Evolutionary conservation across 148 eudicot genomes (phyloP).

Genomic region (Beta vulgaris): DNA sequence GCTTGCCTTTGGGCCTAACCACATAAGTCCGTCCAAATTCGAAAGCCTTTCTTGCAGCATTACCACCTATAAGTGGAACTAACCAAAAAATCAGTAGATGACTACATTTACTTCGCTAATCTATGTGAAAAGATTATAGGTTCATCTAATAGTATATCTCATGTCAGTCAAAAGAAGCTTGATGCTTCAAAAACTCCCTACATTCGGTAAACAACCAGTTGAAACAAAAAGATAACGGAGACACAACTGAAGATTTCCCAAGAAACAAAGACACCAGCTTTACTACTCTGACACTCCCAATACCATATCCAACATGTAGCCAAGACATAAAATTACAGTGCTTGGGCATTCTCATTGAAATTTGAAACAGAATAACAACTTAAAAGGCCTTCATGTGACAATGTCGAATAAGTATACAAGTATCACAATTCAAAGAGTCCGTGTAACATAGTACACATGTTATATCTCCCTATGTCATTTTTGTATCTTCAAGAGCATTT

Average conservation of each 20-base stretch:
- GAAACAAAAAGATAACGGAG: background rate
- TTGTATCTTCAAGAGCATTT: too few species aligned
- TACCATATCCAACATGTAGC: background rate
- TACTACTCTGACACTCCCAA: background rate
- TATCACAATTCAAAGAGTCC: too few species aligned
- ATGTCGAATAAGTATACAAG: too few species aligned
- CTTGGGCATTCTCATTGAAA: too few species aligned
- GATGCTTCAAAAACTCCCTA: background rate
- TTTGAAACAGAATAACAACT: too few species aligned
- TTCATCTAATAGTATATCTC: background rate
- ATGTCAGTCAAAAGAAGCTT: background rate
- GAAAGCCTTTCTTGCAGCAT: conserved; percentile 61
- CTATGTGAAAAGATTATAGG: background rate
- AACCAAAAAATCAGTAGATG: conserved; percentile 7
- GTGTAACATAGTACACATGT: too few species aligned
- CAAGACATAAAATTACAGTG: too few species aligned
- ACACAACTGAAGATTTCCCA: background rate
- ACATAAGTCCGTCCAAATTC: conserved; percentile 86
- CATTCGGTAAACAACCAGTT: background rate
- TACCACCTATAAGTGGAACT: conserved; percentile 48
- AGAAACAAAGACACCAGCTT: background rate
- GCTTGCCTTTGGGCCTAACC: conserved; percentile 88
- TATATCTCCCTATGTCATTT: too few species aligned
- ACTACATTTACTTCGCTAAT: background rate
- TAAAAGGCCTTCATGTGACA: too few species aligned